Evolutionary conservation across 2,329 filamentous ascomycete genomes (phyloP), one percentile per base, ranked within the genome.

Genomic region (Cladosporium sp.): DNA sequence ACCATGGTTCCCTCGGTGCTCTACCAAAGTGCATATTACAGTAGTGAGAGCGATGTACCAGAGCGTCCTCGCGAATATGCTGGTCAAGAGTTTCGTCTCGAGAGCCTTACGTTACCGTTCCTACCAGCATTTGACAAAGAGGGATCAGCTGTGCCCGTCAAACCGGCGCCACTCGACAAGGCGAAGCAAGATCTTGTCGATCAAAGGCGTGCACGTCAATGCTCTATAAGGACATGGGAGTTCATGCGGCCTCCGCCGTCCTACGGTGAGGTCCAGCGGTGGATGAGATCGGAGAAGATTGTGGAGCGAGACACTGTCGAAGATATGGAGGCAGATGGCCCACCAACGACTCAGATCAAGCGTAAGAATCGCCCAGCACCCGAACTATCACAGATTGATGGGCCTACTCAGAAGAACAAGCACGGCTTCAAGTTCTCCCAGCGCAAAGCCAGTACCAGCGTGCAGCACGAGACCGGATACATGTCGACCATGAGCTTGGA

Each of bases 401-500:
- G 91, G 0, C 88, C 93, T 0, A 97, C 94, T 0, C 93, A 94
- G 62, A 90, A 86, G 75, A 91, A 92, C 72, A 89, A 87, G 68
- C 85, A 94, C 75, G 92, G 90, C 0, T 94, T 93, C 81, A 95
- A 93, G 75, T 96, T 91, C 76, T 92, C 90, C 0, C 92, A 93
- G 71, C 91, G 89, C 74, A 84, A 86, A 68, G 87, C 88, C 70
- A 89, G 89, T 1, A 91, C 89, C 0, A 92, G 88, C 70, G 88
- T 96, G 21, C 87, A 92, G 73, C 91, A 94, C 70, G 92, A 96
- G 76, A 88, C 88, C 2, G 91, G 95, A 71, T 96, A 97, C 76
- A 98, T 99, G 95, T 97, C 92, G 71, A 92, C 90, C 21, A 93
- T 99, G 92, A 96, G 93, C 71, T 79, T 99, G 7, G 95, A 99